Percentiles rank a stretch among this genome's conserved stretches.
Evolutionary conservation across 371 early-diverging fungal species (phyloP).

Genomic region (Mortierella sp.): DNA sequence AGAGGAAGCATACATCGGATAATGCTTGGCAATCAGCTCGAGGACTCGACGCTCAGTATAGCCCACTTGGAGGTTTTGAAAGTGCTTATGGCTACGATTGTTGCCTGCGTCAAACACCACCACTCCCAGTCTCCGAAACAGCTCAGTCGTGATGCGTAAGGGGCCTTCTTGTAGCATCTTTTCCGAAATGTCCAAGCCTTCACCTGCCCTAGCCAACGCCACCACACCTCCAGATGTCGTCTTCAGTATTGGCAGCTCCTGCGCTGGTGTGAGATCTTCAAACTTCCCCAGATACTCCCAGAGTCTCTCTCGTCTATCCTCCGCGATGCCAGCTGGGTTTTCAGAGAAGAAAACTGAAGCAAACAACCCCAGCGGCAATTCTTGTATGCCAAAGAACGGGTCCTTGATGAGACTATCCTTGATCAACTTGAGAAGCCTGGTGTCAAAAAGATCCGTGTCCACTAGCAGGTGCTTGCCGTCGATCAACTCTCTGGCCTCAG

Average conservation of each 20-base stretch:
- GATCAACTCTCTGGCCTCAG: neutral
- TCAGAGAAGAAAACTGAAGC: neutral
- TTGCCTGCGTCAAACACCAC: neutral
- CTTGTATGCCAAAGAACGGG: neutral
- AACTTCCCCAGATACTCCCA: neutral
- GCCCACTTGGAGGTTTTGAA: neutral
- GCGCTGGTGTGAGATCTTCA: neutral
- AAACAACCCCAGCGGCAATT: neutral
- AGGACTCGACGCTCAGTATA: neutral
- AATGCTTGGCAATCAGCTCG: neutral
- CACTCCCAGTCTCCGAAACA: neutral
- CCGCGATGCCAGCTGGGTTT: neutral
- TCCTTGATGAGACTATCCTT: neutral
- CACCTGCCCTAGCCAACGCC: neutral
- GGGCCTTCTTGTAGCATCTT: accelerated
- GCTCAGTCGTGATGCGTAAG: neutral
- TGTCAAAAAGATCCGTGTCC: neutral
- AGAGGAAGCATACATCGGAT: neutral
- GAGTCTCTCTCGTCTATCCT: neutral
- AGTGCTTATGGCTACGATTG: neutral
- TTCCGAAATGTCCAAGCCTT: neutral
- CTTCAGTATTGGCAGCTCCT: neutral
- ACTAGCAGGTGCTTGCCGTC: neutral
- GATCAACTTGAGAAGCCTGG: neutral
- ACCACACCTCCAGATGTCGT: neutral